Percentiles rank a stretch among this genome's conserved stretches.
phyloP scores from a whole-genome alignment of 2,329 filamentous ascomycete genomes.

The Aspergillus quadricinctus region DNA sequence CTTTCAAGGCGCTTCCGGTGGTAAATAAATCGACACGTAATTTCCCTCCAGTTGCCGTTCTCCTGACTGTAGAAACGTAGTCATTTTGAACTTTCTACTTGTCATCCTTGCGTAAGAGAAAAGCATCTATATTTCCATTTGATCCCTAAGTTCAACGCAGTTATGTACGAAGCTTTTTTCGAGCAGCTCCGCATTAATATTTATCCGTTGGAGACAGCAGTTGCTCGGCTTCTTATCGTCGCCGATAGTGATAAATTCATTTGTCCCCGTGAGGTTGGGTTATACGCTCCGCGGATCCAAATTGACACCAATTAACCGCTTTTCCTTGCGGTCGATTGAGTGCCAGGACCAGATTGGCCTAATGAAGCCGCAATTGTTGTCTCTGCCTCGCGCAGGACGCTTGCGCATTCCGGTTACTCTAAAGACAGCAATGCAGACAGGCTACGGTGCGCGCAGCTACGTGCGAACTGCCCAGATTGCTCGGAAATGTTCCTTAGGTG shows the following conservation, averaged over 20 bases:
- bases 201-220: slow-evolving; percentile 14
- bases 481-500: slow-evolving; percentile 13
- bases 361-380: slow-evolving; percentile 24
- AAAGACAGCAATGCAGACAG: slow-evolving; percentile 7
- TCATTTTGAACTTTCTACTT: background rate
- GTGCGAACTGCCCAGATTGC: slow-evolving; percentile 14
- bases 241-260: slow-evolving; percentile 1
- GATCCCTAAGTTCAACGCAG: background rate
- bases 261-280: background rate
- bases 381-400: slow-evolving; percentile 20
- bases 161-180: background rate
- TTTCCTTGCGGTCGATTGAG: slow-evolving; percentile 4
- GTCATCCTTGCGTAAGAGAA: background rate
- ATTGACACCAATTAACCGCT: background rate
- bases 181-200: slow-evolving; percentile 18
- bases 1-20: background rate
- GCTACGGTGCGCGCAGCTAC: slow-evolving; percentile 23
- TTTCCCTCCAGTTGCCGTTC: background rate
- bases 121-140: background rate
- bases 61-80: background rate
- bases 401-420: slow-evolving; percentile 12
- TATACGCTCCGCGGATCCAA: background rate
- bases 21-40: background rate
- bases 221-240: slow-evolving; percentile 16
- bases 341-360: slow-evolving; percentile 4